phyloP scores from a whole-genome alignment of 768 basidiomycete species.

The Pholiota conissans region DNA sequence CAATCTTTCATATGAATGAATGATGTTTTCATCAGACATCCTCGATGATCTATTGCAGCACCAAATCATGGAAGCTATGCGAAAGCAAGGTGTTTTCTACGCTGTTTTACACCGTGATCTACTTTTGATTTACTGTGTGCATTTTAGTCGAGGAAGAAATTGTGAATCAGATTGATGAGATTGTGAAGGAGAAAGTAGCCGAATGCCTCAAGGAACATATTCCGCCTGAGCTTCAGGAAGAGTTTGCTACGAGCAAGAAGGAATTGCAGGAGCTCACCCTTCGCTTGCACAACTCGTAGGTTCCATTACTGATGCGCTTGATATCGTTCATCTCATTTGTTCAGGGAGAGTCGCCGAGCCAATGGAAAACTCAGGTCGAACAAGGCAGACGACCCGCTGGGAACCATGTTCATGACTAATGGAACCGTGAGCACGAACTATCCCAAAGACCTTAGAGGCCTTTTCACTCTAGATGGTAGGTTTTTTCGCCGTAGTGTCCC shows the following conservation, averaged over 20 bases:
- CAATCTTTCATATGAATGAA: neutral
- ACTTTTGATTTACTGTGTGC: neutral
- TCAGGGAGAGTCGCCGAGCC: constrained; percentile 56
- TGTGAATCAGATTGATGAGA: constrained; percentile 44
- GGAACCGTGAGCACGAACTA: constrained; percentile 48
- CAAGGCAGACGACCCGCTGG: constrained; percentile 39
- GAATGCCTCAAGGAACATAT: constrained; percentile 46
- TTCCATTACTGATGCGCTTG: neutral
- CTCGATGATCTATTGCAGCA: constrained; percentile 45
- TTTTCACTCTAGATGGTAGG: constrained; percentile 56
- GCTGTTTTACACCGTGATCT: neutral
- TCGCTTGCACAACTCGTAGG: constrained; percentile 59
- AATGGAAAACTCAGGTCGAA: constrained; percentile 49
- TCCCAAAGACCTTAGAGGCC: constrained; percentile 48
- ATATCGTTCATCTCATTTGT: neutral
- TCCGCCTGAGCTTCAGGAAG: constrained; percentile 47
- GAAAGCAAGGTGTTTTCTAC: constrained; percentile 37
- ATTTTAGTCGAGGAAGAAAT: constrained; percentile 48
- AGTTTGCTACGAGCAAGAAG: constrained; percentile 41
- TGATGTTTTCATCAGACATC: constrained; percentile 34
- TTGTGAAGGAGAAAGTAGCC: constrained; percentile 52
- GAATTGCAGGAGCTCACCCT: constrained; percentile 47
- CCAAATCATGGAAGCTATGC: constrained; percentile 44
- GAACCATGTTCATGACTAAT: constrained; percentile 46
- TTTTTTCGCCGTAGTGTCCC: neutral